Percentiles rank a stretch among this genome's conserved stretches.
Evolutionary conservation across 768 basidiomycete species (phyloP).

Genomic region (Gymnopilus junonius): DNA sequence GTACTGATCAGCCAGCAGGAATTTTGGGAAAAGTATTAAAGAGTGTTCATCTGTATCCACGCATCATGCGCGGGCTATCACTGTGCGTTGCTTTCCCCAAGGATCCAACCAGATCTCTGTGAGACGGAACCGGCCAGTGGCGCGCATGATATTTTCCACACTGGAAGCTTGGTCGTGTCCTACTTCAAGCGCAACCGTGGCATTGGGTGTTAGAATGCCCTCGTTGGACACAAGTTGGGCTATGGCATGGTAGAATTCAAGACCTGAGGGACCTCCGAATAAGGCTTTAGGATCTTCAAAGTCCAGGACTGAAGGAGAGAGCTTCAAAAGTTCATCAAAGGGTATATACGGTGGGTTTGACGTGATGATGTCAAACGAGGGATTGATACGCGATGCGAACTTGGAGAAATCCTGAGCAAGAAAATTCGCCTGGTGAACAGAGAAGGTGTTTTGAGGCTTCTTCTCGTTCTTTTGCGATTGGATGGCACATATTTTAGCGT

Average conservation of each 20-base stretch:
- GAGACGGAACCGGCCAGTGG: slow-evolving; percentile 45
- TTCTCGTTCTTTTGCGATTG: slow-evolving; percentile 26
- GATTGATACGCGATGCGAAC: slow-evolving; percentile 34
- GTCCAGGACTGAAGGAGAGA: slow-evolving; percentile 71
- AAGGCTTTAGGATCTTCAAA: slow-evolving; percentile 87
- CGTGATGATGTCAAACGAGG: slow-evolving; percentile 78
- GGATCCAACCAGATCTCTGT: slow-evolving; percentile 82
- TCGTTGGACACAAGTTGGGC: slow-evolving; percentile 56
- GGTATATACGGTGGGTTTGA: slow-evolving; percentile 91
- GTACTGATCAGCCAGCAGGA: not conserved
- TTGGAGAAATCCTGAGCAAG: slow-evolving; percentile 49
- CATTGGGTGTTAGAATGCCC: slow-evolving; percentile 56
- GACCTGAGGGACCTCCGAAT: slow-evolving; percentile 66
- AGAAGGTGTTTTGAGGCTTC: slow-evolving; percentile 43
- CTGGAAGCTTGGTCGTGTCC: slow-evolving; percentile 71
- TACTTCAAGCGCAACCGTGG: slow-evolving; percentile 77
- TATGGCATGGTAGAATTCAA: slow-evolving; percentile 76
- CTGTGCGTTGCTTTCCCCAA: slow-evolving; percentile 76
- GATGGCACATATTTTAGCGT: slow-evolving; percentile 47
- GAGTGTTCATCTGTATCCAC: slow-evolving; percentile 3
- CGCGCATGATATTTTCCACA: slow-evolving; percentile 62
- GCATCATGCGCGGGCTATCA: slow-evolving; percentile 55
- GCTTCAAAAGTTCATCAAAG: slow-evolving; percentile 57
- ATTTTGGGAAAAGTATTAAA: not conserved
- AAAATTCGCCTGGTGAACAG: slow-evolving; percentile 43